A percentile compares a stretch with the other conserved stretches of the same genome.
Evolutionary conservation across 306 rosid genomes (phyloP).

Genomic region (Herpetospermum pedunculosum): DNA sequence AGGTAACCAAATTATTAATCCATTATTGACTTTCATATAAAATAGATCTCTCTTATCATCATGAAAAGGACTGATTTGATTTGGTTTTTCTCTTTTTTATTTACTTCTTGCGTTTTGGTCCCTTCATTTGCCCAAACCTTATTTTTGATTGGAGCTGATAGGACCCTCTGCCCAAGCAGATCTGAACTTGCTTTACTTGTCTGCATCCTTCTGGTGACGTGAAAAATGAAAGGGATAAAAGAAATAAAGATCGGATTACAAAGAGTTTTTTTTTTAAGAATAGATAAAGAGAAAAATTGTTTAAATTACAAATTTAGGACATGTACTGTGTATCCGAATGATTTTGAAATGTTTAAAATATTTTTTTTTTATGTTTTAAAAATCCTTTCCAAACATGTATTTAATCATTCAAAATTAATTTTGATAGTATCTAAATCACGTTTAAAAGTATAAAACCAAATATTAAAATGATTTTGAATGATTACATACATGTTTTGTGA

Average conservation of each 20-base stretch:
- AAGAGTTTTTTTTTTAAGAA: background rate
- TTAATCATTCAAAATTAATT: no score
- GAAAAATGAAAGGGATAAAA: no score
- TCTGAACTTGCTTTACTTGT: background rate
- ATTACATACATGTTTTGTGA: no score
- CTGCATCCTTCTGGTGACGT: background rate
- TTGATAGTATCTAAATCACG: no score
- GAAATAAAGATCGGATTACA: background rate
- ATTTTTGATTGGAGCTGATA: background rate
- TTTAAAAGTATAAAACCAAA: no score
- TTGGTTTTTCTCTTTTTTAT: background rate
- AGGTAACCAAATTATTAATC: constrained; percentile 30
- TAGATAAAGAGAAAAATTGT: no score
- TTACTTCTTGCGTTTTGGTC: background rate
- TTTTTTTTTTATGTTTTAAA: no score
- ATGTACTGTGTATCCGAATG: no score
- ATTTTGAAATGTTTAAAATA: no score
- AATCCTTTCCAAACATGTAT: no score
- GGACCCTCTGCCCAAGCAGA: background rate
- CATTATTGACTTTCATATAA: background rate
- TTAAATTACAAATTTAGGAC: no score
- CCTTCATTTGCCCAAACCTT: background rate
- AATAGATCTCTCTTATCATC: background rate
- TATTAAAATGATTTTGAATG: no score
- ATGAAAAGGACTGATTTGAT: background rate